A percentile compares a stretch with the other conserved stretches of the same genome.
Conservation (phyloP, 257 asterid genomes). For the Nicotiana benthamiana region DNA sequence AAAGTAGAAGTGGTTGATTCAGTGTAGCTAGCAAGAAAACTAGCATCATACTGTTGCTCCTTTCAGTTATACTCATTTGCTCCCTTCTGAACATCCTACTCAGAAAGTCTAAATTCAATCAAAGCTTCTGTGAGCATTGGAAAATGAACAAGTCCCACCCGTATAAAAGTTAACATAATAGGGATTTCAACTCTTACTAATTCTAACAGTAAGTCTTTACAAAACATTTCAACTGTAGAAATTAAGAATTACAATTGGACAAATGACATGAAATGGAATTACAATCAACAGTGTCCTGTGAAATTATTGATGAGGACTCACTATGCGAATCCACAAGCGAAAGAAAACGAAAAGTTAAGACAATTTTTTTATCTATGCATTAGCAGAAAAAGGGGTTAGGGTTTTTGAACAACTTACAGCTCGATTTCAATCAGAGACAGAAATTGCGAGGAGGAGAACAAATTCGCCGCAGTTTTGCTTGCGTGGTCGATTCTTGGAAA, state of each 20-base stretch:
- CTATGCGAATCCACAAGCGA: neutral
- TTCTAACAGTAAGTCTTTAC: neutral
- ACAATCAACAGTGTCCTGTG: too few relatives aligned
- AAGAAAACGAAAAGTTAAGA: neutral
- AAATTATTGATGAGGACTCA: neutral
- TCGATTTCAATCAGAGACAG: neutral
- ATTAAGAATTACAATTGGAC: neutral
- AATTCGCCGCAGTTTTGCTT: neutral
- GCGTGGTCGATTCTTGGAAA: neutral
- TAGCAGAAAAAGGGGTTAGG: neutral
- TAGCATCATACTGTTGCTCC: too few relatives aligned
- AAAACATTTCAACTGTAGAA: neutral
- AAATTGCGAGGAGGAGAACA: neutral
- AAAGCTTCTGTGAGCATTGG: too few relatives aligned
- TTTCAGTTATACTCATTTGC: too few relatives aligned
- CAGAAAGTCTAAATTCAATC: too few relatives aligned
- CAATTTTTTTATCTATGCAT: neutral
- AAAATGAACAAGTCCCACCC: too few relatives aligned
- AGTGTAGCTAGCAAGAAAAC: too few relatives aligned
- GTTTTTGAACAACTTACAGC: neutral
- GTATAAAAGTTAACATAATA: too few relatives aligned
- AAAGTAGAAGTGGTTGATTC: too few relatives aligned
- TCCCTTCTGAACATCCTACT: too few relatives aligned
- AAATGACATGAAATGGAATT: neutral
- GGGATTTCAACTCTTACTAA: neutral